phyloP scores from a whole-genome alignment of 257 asterid genomes.

The Lantana camara region DNA sequence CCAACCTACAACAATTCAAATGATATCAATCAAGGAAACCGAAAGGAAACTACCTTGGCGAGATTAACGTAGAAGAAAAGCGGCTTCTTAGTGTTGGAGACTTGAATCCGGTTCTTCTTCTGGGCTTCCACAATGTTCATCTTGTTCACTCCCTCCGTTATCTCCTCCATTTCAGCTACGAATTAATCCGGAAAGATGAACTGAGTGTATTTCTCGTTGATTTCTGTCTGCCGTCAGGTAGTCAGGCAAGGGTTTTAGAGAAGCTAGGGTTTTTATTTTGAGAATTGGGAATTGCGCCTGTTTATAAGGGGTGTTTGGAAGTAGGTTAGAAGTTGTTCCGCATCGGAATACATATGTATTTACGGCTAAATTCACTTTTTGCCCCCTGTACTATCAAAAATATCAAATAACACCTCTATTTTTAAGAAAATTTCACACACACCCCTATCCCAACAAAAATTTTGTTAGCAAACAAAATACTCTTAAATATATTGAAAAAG shows the following conservation, averaged over 20 bases:
- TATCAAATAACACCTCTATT: too few species aligned
- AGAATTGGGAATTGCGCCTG: slow-evolving; percentile 27
- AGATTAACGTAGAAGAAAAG: slow-evolving; percentile 84
- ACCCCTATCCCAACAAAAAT: too few species aligned
- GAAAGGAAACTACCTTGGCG: slow-evolving; percentile 53
- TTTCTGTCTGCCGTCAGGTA: neutral
- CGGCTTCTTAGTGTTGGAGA: slow-evolving; percentile 76
- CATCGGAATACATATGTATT: too few species aligned
- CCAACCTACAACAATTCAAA: slow-evolving; percentile 9
- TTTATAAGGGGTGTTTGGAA: slow-evolving; percentile 20
- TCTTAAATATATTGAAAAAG: too few species aligned
- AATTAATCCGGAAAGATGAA: neutral
- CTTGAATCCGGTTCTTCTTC: slow-evolving; percentile 84
- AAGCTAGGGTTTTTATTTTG: slow-evolving; percentile 36
- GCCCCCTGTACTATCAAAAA: too few species aligned
- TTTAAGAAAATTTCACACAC: too few species aligned
- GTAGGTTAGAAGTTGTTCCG: neutral
- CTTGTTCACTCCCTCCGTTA: slow-evolving; percentile 62
- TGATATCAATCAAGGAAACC: neutral
- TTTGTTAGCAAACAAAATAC: too few species aligned
- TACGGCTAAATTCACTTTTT: too few species aligned
- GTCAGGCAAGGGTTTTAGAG: slow-evolving; percentile 26
- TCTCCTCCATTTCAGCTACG: slow-evolving; percentile 46
- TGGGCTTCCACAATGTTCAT: slow-evolving; percentile 48
- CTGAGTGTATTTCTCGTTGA: slow-evolving; percentile 7